A percentile compares a stretch with the other conserved stretches of the same genome.
Evolutionary conservation across 2,329 filamentous ascomycete species (phyloP).

Genomic region (Paecilomyces niveus): DNA sequence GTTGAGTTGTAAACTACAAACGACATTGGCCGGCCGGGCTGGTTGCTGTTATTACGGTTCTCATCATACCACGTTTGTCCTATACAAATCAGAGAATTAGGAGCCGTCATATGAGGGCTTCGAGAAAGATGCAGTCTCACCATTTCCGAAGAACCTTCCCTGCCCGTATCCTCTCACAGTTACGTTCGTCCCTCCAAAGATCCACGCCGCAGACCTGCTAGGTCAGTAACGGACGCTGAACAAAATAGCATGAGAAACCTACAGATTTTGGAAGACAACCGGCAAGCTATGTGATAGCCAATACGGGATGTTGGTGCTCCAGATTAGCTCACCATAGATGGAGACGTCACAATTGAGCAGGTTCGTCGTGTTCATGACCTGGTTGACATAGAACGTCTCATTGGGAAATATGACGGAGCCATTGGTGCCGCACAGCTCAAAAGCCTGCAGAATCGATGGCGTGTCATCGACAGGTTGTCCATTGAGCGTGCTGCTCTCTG

Average conservation of each 20-base stretch:
- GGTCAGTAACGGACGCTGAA: background rate
- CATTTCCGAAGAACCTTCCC: slow-evolving; percentile 52
- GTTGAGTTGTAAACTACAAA: slow-evolving; percentile 46
- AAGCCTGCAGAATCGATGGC: slow-evolving; percentile 18
- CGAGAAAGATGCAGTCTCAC: background rate
- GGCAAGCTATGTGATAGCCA: slow-evolving; percentile 47
- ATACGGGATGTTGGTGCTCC: slow-evolving; percentile 43
- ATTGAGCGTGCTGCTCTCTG: slow-evolving; percentile 13
- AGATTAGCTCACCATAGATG: slow-evolving; percentile 22
- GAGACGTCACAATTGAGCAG: slow-evolving; percentile 20
- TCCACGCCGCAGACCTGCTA: slow-evolving; percentile 41
- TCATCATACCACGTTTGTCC: slow-evolving; percentile 55
- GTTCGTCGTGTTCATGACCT: slow-evolving; percentile 18
- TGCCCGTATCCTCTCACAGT: slow-evolving; percentile 42
- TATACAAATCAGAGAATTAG: background rate
- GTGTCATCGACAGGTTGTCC: slow-evolving; percentile 14
- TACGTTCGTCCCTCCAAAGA: slow-evolving; percentile 49
- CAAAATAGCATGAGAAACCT: background rate
- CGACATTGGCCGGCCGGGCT: slow-evolving; percentile 44
- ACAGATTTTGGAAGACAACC: slow-evolving; percentile 49
- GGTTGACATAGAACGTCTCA: slow-evolving; percentile 13
- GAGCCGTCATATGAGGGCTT: background rate
- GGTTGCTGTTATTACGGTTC: slow-evolving; percentile 38
- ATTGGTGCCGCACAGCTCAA: slow-evolving; percentile 20
- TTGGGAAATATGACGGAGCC: slow-evolving; percentile 20